phyloP scores from a whole-genome alignment of 345 rosid genomes.

The Eucalyptus tenuipes region DNA sequence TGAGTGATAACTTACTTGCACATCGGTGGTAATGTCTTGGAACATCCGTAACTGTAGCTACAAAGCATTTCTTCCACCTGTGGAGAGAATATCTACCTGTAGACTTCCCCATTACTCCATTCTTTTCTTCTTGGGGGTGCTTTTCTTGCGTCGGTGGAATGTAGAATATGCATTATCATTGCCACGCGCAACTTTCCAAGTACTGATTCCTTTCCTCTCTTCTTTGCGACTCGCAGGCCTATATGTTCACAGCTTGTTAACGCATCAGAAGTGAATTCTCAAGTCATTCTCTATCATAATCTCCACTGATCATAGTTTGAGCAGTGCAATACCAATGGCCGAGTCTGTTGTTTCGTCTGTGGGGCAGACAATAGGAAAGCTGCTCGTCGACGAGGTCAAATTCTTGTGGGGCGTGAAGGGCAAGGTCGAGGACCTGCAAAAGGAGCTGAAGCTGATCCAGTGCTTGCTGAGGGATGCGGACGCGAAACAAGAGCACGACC shows the following conservation, averaged over 20 bases:
- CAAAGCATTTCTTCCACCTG: neutral
- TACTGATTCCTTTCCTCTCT: neutral
- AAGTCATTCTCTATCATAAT: neutral
- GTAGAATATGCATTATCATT: neutral
- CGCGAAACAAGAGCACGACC: accelerated
- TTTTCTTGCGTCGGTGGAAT: neutral
- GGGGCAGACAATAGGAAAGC: neutral
- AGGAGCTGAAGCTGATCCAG: neutral
- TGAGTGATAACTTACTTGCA: neutral
- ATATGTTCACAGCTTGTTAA: neutral
- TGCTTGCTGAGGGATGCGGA: conserved; percentile 1
- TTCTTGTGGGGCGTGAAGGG: neutral
- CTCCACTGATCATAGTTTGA: neutral
- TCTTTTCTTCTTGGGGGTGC: neutral
- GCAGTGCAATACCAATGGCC: neutral
- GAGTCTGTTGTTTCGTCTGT: neutral
- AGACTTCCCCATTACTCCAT: neutral
- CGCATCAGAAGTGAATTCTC: neutral
- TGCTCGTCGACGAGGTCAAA: neutral
- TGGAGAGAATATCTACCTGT: neutral
- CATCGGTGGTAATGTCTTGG: neutral
- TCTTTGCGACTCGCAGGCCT: neutral
- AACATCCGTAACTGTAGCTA: neutral
- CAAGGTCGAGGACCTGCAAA: neutral
- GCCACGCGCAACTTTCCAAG: neutral